Conservation (phyloP, 23 red algal species). For the Gracilaria vermiculophylla region DNA sequence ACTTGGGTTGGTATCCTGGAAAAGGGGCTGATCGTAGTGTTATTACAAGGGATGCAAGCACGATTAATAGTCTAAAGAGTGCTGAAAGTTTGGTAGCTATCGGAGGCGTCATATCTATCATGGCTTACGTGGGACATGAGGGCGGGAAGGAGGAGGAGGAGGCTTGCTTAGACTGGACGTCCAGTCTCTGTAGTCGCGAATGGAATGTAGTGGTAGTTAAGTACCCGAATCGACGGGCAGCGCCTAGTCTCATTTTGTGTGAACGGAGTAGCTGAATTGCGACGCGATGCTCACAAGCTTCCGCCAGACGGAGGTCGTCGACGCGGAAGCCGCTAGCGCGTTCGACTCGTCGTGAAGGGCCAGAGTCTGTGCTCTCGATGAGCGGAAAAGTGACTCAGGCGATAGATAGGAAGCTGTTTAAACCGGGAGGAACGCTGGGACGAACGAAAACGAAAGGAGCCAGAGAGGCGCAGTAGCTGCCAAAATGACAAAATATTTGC, state of each 20-base stretch:
- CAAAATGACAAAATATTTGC: not conserved
- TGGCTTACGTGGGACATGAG: constrained; percentile 75
- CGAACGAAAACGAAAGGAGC: not conserved
- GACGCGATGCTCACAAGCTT: no score
- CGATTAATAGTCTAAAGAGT: constrained; percentile 60
- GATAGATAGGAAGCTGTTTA: no score
- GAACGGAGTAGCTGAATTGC: not conserved
- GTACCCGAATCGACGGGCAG: constrained; percentile 50
- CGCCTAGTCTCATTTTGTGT: constrained; percentile 27
- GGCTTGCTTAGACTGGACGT: constrained; percentile 54
- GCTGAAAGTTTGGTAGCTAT: constrained; percentile 43
- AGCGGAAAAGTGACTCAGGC: no score
- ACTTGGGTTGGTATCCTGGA: constrained; percentile 83
- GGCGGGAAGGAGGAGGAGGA: constrained; percentile 76
- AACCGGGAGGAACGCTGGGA: no score
- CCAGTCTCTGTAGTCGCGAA: constrained; percentile 9
- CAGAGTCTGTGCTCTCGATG: no score
- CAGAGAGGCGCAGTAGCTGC: not conserved
- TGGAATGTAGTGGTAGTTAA: constrained; percentile 55
- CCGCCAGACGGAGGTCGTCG: no score
- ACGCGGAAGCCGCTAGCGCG: no score
- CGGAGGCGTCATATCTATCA: constrained; percentile 78
- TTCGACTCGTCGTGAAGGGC: no score
- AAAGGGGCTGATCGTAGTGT: constrained; percentile 51
- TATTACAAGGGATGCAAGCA: constrained; percentile 53